A percentile compares a stretch with the other conserved stretches of the same genome.
phyloP scores from a whole-genome alignment of 1,139 yeast genomes.

The Arxiozyma telluris region DNA sequence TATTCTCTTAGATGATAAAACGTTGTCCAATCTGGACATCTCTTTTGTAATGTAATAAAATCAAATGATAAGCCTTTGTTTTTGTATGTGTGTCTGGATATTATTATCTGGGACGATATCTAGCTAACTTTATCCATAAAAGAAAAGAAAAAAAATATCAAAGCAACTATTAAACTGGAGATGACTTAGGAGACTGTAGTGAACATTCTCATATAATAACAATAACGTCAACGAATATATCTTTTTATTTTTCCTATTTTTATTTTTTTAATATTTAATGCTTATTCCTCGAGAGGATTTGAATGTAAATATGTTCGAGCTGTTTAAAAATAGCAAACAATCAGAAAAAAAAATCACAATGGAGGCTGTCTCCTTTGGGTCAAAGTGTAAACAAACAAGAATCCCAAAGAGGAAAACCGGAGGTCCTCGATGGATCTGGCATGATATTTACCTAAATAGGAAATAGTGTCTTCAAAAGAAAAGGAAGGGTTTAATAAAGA shows the following conservation, averaged over 20 bases:
- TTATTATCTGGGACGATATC: too few species aligned
- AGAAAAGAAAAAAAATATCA: too few species aligned
- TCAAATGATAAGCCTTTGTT: too few species aligned
- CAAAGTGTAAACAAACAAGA: conserved; percentile 1
- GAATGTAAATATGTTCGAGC: neutral
- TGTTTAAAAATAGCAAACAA: neutral
- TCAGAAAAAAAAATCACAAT: neutral
- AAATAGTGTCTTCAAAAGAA: neutral
- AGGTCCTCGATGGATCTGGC: neutral
- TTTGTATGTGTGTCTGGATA: too few species aligned
- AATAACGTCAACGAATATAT: too few species aligned
- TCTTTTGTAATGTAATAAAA: too few species aligned
- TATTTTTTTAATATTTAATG: too few species aligned
- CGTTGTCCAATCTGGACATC: neutral
- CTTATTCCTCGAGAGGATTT: neutral
- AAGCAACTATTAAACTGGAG: too few species aligned
- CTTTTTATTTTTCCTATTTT: too few species aligned
- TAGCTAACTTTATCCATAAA: too few species aligned
- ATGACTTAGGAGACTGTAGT: too few species aligned
- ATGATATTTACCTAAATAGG: neutral
- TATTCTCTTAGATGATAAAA: neutral
- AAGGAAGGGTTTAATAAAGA: neutral
- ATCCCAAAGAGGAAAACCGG: neutral
- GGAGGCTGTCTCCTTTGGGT: conserved; percentile 1
- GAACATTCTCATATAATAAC: too few species aligned